Evolutionary conservation across 2,329 filamentous ascomycete genomes (phyloP).

Genomic region (Ascochyta fabae): DNA sequence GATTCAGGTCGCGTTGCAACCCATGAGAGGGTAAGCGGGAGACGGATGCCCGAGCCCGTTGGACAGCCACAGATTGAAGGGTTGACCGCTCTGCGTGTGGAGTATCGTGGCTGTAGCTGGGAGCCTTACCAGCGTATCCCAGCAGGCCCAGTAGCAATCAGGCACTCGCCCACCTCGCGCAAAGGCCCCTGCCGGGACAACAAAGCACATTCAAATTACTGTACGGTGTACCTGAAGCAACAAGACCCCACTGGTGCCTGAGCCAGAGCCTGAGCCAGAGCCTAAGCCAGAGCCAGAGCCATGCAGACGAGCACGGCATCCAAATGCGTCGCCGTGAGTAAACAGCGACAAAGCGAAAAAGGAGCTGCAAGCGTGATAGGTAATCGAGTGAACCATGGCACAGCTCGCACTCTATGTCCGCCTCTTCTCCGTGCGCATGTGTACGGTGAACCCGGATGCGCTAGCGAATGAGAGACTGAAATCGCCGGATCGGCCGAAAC

Average conservation of each 20-base stretch:
- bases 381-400: slow-evolving; percentile 24
- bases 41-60: slow-evolving; percentile 22
- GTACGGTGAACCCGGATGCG: slow-evolving; percentile 11
- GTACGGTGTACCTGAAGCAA: neutral
- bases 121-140: slow-evolving; percentile 34
- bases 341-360: neutral
- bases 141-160: slow-evolving; percentile 22
- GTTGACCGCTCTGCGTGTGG: slow-evolving; percentile 34
- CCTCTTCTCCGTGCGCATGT: slow-evolving; percentile 15
- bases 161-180: slow-evolving; percentile 21
- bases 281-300: neutral
- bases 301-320: slow-evolving; percentile 22
- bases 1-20: slow-evolving; percentile 5
- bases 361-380: slow-evolving; percentile 18
- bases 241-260: slow-evolving; percentile 5
- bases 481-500: slow-evolving; percentile 18
- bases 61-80: slow-evolving; percentile 34
- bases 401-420: slow-evolving; percentile 15
- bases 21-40: slow-evolving; percentile 22
- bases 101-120: slow-evolving; percentile 28
- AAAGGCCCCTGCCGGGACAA: slow-evolving; percentile 4
- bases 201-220: neutral
- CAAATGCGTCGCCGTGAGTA: slow-evolving; percentile 23
- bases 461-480: slow-evolving; percentile 9
- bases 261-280: slow-evolving; percentile 1